phyloP scores from a whole-genome alignment of 805 yeast species.

The Starmerella ratchasimensis region DNA sequence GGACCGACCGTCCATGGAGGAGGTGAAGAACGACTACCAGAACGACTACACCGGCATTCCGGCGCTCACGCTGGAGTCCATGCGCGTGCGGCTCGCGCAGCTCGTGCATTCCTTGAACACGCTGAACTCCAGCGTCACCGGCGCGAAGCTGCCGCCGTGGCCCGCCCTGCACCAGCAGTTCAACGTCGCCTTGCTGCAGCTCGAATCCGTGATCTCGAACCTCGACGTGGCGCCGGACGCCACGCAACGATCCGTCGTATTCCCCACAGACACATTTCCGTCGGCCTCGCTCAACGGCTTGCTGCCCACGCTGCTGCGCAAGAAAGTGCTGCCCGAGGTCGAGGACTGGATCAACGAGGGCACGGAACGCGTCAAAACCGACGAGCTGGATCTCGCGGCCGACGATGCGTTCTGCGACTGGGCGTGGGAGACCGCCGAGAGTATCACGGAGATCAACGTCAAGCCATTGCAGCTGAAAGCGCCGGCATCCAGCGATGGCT shows the following conservation, averaged over 20 bases:
- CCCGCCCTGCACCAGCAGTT: constrained; percentile 71
- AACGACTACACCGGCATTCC: constrained; percentile 19
- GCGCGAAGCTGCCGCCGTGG: constrained; percentile 37
- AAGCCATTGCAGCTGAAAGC: constrained; percentile 18
- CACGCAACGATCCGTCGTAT: constrained; percentile 57
- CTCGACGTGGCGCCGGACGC: constrained; percentile 46
- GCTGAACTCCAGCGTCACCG: constrained; percentile 40
- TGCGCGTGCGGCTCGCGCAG: constrained; percentile 21
- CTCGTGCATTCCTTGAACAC: constrained; percentile 46
- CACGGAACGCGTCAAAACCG: constrained; percentile 17
- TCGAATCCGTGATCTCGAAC: constrained; percentile 60
- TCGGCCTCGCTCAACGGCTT: constrained; percentile 62
- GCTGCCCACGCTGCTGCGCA: constrained; percentile 69
- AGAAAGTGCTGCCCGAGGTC: constrained; percentile 82
- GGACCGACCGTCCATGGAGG: too few relatives aligned
- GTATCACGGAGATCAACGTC: constrained; percentile 29
- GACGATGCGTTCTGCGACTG: constrained; percentile 53
- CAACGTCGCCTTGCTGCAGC: constrained; percentile 68
- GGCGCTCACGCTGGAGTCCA: constrained; percentile 16
- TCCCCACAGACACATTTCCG: constrained; percentile 76
- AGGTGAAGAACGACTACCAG: neutral
- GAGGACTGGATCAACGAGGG: constrained; percentile 61
- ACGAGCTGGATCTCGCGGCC: constrained; percentile 25
- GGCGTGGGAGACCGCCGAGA: constrained; percentile 46
- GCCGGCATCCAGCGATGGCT: constrained; percentile 11